Base-by-base conservation (phyloP, 192 early-diverging fungal genomes). In the Coemansia umbellata region DNA sequence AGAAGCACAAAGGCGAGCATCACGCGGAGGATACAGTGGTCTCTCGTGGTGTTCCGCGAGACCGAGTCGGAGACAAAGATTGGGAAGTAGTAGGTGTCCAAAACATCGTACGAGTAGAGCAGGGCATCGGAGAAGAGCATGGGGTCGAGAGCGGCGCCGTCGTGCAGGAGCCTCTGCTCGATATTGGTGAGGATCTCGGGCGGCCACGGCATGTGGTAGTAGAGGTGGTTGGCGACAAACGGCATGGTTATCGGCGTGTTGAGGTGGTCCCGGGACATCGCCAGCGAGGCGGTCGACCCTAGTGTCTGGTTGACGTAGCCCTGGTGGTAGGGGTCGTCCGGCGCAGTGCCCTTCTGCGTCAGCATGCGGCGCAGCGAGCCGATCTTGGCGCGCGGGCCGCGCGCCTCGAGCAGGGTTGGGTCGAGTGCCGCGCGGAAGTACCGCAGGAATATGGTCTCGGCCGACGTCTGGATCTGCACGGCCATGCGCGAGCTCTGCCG, bases 171-270 rank as follows among this genome's bases (percentile, higher is more conserved):
- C 9, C 67, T 43, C 58, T 77, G 74, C 55, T 70, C 67, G 18
- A 77, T 77, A 11, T 77, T 63, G 11, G 74, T 77, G 30, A 77
- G 59, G 33, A 77, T 70, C 63, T 77, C 66, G 3, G 66, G 66
- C n/a, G 74, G 74, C 74, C 74, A 77, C 22, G 67, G 66, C 74
- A 77, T 77, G 15, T 66, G 67, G 63, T 77, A 77, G 47, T 69
- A 69, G 15, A 77, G 40, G 43, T 77, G 66, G 35, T 67, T 45
- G 10, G 26, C 32, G 50, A 40, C 17, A 17, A 1, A 43, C 58
- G 31, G 41, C 69, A 2, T 57, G n/a, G n/a, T 69, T 32, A 75
- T 75, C 3, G 72, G 72, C 24, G 59, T 68, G 17, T 58, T 40
- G 37, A 75, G 58, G 11, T 68, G 58, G 13, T 75, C 66, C 43